Evolutionary conservation across 1,284 basidiomycete genomes (phyloP).

Genomic region (Trichosporon sp.): DNA sequence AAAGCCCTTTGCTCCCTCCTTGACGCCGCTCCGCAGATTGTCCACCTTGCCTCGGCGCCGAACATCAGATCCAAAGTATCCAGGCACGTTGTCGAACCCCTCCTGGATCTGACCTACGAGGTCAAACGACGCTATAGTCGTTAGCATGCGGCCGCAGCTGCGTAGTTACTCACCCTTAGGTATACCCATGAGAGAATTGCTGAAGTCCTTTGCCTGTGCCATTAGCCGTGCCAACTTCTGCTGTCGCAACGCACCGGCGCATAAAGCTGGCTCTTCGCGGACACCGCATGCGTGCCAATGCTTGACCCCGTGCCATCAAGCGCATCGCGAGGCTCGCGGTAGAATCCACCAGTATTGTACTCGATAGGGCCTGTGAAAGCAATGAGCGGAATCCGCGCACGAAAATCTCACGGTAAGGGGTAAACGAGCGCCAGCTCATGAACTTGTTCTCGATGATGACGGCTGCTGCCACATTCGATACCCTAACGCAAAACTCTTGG

Average conservation of each 20-base stretch:
- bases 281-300: conserved; percentile 60
- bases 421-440: conserved; percentile 59
- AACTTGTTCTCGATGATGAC: conserved; percentile 60
- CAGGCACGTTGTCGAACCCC: conserved; percentile 60
- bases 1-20: conserved; percentile 58
- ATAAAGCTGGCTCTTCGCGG: conserved; percentile 59
- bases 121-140: conserved; percentile 45
- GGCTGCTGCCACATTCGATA: conserved; percentile 64
- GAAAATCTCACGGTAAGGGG: conserved; percentile 59
- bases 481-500: conserved; percentile 60
- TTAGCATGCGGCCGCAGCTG: neutral
- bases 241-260: conserved; percentile 47
- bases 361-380: conserved; percentile 60
- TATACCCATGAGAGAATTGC: conserved; percentile 60
- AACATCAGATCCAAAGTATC: conserved; percentile 59
- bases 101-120: conserved; percentile 59
- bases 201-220: conserved; percentile 56
- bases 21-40: conserved; percentile 59
- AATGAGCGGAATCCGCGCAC: neutral
- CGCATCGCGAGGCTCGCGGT: neutral
- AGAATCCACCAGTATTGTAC: conserved; percentile 46
- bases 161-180: conserved; percentile 37
- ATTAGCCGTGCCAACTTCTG: neutral
- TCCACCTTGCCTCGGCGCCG: conserved; percentile 58
- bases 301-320: neutral